Evolutionary conservation across 352 stramenopile species (phyloP), one percentile per base, ranked within the genome.

Genomic region (Globisporangium spiculum): DNA sequence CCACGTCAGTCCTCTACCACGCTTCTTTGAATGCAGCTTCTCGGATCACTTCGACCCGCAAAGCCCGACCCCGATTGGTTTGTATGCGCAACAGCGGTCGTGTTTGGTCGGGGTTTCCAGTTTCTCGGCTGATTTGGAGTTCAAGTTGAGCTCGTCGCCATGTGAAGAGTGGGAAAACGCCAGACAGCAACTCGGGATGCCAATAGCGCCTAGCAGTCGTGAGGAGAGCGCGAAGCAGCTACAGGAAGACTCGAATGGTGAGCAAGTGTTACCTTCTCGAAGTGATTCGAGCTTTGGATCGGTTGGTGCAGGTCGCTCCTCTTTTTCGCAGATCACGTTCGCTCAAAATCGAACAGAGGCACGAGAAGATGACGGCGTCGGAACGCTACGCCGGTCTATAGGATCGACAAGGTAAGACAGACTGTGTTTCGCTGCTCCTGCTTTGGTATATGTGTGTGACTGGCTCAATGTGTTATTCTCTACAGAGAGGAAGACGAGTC

Each of bases 21-120:
- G 83, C 2, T 94, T 94, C 50, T 91, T 94, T 24, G 86, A 94
- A 65, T 92, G 84, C 68, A 77, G 65, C 26, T 80, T 77, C 50
- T 69, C 74, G 9, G 62, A 75, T 20, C 32, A 59, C 18, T 24
- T 63, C 14, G 14, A 59, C 4, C 27, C 60, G 46, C 62, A 56
- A 8, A 68, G 22, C 6, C 66, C 69, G 12, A 38, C 75, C 60
- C 70, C 75, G 16, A 79, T 93, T 63, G 78, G 78, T 46, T 52
- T 81, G 50, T 78, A 76, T 54, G 69, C 74, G 48, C 38, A 84
- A 26, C 61, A 70, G 12, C 60, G 62, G 41, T 81, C 83, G 20
- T 89, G 80, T 53, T 71, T 92, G 12, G 81, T 86, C 26, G 86
- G 86, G 0, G 66, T 89, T 3, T 77, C 79, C 2, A 87, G 76